Evolutionary conservation across 331 rosid genomes (phyloP).

Genomic region (Rosa hybrid): DNA sequence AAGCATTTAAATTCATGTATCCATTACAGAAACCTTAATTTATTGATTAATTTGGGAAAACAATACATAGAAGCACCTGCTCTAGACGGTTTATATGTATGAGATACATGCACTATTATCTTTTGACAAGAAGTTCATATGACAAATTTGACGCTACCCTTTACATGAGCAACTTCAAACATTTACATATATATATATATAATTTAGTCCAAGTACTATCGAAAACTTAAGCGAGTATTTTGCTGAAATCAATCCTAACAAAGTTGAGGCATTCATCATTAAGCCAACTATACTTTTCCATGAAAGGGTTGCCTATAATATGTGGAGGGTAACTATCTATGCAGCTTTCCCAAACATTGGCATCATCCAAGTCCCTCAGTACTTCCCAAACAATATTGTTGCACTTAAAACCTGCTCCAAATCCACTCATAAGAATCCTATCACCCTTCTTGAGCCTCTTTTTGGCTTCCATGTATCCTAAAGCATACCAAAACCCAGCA

Average conservation of each 20-base stretch:
- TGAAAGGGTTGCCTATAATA: constrained; percentile 9
- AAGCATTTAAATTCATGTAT: not conserved
- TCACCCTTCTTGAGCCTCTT: constrained; percentile 33
- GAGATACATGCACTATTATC: not conserved
- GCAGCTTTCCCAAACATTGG: constrained; percentile 33
- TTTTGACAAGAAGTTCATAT: not conserved
- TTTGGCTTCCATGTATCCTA: constrained; percentile 42
- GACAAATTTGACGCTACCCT: not conserved
- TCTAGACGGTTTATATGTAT: not conserved
- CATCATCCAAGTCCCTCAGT: constrained; percentile 23
- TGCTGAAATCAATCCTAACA: constrained; percentile 13
- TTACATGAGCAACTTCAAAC: not conserved
- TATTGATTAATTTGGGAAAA: not conserved
- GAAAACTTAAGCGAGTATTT: not conserved
- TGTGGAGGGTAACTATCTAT: constrained; percentile 33
- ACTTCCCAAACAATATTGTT: constrained; percentile 41
- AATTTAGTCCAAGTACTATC: not conserved
- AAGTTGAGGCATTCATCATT: constrained; percentile 21
- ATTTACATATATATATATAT: not conserved
- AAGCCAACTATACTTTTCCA: constrained; percentile 26
- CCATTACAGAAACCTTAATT: not conserved
- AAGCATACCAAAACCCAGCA: constrained; percentile 37
- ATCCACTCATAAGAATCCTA: constrained; percentile 33
- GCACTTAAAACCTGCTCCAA: constrained; percentile 42
- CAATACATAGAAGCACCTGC: not conserved